A percentile compares a stretch with the other conserved stretches of the same genome.
Evolutionary conservation across 768 basidiomycete genomes (phyloP).

Genomic region (Termitomyces sp.): DNA sequence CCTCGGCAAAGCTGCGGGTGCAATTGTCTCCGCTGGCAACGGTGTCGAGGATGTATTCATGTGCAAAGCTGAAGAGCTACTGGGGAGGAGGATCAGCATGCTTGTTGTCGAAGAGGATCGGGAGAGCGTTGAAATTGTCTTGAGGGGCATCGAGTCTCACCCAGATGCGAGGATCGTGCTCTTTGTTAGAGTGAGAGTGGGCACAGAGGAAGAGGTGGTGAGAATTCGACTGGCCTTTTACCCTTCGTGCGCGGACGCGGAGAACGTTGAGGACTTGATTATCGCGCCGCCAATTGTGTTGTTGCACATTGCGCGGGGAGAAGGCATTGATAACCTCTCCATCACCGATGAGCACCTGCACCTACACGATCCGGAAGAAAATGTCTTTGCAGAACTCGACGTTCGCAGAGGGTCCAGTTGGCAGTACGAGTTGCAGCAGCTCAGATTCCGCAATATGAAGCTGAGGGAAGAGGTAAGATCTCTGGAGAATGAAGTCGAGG

Average conservation of each 20-base stretch:
- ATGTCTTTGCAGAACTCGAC: conserved; percentile 74
- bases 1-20: conserved; percentile 25
- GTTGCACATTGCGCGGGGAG: conserved; percentile 29
- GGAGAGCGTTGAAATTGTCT: conserved; percentile 26
- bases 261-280: not conserved
- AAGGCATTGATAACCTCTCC: conserved; percentile 3
- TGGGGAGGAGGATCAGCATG: conserved; percentile 30
- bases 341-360: not conserved
- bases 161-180: conserved; percentile 8
- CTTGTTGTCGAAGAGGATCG: conserved; percentile 19
- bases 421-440: conserved; percentile 90
- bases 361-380: conserved; percentile 1
- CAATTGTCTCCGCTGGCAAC: conserved; percentile 45
- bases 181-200: conserved; percentile 10
- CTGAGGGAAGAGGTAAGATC: conserved; percentile 48
- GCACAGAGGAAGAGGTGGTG: conserved; percentile 15
- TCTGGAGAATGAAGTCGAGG: conserved; percentile 19
- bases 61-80: conserved; percentile 46
- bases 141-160: conserved; percentile 14
- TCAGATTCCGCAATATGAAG: conserved; percentile 65
- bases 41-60: conserved; percentile 62
- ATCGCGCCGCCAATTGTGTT: conserved; percentile 31
- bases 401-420: conserved; percentile 68
- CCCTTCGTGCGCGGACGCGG: conserved; percentile 14
- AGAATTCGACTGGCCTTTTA: conserved; percentile 20